Percentiles rank a stretch among this genome's conserved stretches.
Evolutionary conservation across 768 basidiomycete species (phyloP).

Genomic region (Exidia glandulosa): DNA sequence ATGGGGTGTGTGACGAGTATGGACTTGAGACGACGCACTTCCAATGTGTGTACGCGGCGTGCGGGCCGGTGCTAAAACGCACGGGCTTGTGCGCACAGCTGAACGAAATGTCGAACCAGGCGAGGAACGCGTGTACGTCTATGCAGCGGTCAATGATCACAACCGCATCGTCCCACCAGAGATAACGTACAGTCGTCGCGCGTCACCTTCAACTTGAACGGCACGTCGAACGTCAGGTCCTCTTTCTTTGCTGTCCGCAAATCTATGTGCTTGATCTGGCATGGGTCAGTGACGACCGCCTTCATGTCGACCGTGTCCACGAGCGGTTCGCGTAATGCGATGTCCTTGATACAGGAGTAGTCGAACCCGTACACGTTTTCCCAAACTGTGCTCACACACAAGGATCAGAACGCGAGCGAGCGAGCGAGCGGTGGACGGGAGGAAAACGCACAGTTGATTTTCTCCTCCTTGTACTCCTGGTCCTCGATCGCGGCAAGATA

Average conservation of each 20-base stretch:
- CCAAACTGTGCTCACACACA: constrained; percentile 60
- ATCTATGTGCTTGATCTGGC: constrained; percentile 84
- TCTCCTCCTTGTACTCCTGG: constrained; percentile 99
- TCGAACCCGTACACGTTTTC: constrained; percentile 99
- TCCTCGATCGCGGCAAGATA: constrained; percentile 97
- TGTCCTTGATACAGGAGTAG: constrained; percentile 98
- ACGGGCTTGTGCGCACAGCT: constrained; percentile 93
- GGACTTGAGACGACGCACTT: constrained; percentile 47
- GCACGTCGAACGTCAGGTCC: constrained; percentile 75
- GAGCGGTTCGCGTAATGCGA: constrained; percentile 89
- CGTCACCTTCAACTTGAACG: constrained; percentile 71
- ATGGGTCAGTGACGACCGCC: constrained; percentile 89
- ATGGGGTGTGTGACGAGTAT: background rate
- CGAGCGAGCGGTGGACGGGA: background rate
- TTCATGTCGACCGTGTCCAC: constrained; percentile 99
- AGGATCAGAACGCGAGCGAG: background rate
- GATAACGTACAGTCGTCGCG: constrained; percentile 78
- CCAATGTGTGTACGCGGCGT: constrained; percentile 94
- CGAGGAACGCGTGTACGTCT: constrained; percentile 97
- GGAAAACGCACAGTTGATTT: constrained; percentile 82
- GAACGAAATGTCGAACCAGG: constrained; percentile 98
- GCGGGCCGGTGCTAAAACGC: constrained; percentile 94
- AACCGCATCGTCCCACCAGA: background rate
- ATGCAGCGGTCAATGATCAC: constrained; percentile 2
- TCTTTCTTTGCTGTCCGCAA: constrained; percentile 88